These are phyloP conservation scores for Fusarium sp. DNA, from an alignment of 2,329 filamentous ascomycete species.

Conservation along the genomic window DNA sequence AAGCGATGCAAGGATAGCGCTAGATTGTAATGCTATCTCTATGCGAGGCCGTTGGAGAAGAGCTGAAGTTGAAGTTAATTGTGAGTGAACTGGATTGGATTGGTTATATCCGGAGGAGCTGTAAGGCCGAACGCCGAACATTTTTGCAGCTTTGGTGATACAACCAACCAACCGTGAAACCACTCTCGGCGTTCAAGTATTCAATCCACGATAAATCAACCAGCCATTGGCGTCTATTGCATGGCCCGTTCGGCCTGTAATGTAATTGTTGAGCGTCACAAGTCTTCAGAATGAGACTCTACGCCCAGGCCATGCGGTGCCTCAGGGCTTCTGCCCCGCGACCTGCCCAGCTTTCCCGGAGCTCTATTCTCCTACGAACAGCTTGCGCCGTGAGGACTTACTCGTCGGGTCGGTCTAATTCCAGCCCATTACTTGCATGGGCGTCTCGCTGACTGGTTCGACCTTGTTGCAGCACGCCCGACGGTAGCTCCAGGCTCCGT, in stretches of 20 bases:
- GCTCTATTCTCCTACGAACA: constrained; percentile 34
- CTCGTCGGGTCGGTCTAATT: constrained; percentile 39
- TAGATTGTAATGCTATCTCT: neutral
- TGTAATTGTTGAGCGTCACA: constrained; percentile 30
- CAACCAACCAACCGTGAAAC: constrained; percentile 1
- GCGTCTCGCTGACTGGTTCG: constrained; percentile 33
- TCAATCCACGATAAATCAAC: neutral
- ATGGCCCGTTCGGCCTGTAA: constrained; percentile 16
- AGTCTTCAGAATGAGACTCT: constrained; percentile 37
- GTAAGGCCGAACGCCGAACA: constrained; percentile 32
- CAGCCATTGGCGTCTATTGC: constrained; percentile 18
- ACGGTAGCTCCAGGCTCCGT: constrained; percentile 48
- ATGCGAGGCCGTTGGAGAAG: constrained; percentile 12
- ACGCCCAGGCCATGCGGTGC: constrained; percentile 38
- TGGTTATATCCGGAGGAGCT: constrained; percentile 26
- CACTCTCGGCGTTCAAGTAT: neutral
- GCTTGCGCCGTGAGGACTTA: constrained; percentile 36
- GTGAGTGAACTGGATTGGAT: neutral
- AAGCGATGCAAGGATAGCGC: constrained; percentile 19
- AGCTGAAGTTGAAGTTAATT: constrained; percentile 1
- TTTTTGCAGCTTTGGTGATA: constrained; percentile 18
- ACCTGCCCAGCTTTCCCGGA: constrained; percentile 34
- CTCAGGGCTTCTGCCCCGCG: constrained; percentile 41
- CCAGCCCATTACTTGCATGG: constrained; percentile 14
- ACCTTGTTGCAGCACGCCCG: constrained; percentile 23